phyloP scores from a whole-genome alignment of 129 eudicot species.

The Heracleum sosnowskyi region DNA sequence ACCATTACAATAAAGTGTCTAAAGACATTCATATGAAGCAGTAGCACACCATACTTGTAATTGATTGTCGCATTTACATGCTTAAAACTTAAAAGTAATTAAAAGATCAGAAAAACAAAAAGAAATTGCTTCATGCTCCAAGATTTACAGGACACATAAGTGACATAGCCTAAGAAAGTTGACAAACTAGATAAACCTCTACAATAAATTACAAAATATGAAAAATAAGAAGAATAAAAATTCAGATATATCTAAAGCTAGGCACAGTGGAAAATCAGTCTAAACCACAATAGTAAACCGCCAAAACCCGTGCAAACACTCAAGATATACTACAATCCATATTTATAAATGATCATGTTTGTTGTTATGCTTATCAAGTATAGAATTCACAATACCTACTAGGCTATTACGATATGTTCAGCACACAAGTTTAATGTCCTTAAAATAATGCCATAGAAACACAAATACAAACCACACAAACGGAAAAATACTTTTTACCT shows the following conservation, averaged over 20 bases:
- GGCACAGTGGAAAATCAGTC: not conserved
- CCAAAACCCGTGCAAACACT: not conserved
- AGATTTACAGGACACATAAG: not conserved
- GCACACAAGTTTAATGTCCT: not conserved
- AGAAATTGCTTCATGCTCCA: not conserved
- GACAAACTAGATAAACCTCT: not conserved
- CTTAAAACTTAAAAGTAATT: not conserved
- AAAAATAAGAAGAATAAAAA: not conserved
- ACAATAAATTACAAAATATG: not conserved
- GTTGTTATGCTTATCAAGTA: not conserved
- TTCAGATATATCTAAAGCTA: not conserved
- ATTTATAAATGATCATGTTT: not conserved
- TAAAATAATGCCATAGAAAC: not conserved
- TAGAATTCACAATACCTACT: not conserved
- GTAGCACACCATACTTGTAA: not conserved
- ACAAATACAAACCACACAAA: not conserved
- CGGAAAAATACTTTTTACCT: not conserved
- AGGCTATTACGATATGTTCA: not conserved
- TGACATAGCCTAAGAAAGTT: not conserved
- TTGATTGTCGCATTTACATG: no score
- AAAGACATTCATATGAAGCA: no score
- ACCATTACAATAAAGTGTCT: not conserved
- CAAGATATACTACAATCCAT: not conserved
- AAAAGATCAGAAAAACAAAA: not conserved
- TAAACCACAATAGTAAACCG: not conserved